These are phyloP conservation scores for Ogataea henricii DNA, from an alignment of 805 yeast species.

Conservation along the genomic window DNA sequence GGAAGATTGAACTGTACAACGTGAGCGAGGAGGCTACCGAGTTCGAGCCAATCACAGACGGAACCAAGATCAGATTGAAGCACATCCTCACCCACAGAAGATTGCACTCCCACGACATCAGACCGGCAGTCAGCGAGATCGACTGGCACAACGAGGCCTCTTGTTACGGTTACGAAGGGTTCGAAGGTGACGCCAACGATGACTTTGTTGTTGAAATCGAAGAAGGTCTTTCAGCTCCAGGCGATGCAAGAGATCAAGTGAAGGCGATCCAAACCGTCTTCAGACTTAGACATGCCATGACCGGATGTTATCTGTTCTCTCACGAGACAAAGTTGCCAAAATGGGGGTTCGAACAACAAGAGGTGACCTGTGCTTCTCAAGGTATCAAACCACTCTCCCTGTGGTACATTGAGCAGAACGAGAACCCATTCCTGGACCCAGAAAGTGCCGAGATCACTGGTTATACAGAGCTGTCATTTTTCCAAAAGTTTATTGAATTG, in stretches of 20 bases:
- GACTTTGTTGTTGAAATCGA: constrained; percentile 79
- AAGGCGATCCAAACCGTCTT: constrained; percentile 70
- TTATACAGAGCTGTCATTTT: constrained; percentile 56
- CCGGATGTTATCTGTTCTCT: constrained; percentile 77
- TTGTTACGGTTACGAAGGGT: constrained; percentile 74
- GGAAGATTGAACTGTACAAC: constrained; percentile 71
- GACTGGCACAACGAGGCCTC: constrained; percentile 88
- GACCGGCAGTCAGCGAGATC: constrained; percentile 71
- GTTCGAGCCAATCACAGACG: constrained; percentile 65
- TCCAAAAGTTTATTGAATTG: constrained; percentile 62
- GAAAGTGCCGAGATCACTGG: constrained; percentile 50
- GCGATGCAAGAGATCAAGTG: constrained; percentile 55
- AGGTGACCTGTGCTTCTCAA: constrained; percentile 76
- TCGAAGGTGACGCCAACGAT: constrained; percentile 82
- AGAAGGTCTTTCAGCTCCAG: constrained; percentile 48
- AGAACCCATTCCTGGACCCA: constrained; percentile 45
- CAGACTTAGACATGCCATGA: constrained; percentile 76
- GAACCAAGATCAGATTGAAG: constrained; percentile 67
- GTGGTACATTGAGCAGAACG: constrained; percentile 77
- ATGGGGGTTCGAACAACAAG: constrained; percentile 86
- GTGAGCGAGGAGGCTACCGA: constrained; percentile 54
- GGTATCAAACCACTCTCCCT: constrained; percentile 61
- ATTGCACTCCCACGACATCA: constrained; percentile 81
- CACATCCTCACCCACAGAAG: constrained; percentile 63
- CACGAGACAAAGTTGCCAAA: constrained; percentile 73